Base-by-base conservation (phyloP, 2,329 filamentous ascomycete genomes). In the Dactylellina sp. region DNA sequence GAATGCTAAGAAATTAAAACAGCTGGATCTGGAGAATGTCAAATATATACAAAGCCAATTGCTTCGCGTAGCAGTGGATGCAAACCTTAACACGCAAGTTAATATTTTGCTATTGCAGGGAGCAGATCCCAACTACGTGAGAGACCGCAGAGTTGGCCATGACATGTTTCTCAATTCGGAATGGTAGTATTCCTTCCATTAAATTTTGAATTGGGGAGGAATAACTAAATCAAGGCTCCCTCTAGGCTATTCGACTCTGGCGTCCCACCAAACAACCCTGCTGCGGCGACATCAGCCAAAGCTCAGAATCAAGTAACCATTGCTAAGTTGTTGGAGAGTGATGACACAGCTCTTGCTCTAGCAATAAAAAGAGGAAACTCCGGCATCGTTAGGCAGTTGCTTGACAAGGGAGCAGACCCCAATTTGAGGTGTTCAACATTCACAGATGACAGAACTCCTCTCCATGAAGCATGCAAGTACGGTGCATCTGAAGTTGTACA, bases 81-180 rank as follows among this genome's bases (percentile, higher is more conserved):
- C 66, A 20, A 37, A 22, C 37, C 37, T 64, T 28, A 2, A 53
- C 7, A 47, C 4, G 2, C 25, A 22, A n/a, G 59, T n/a, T 0
- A 20, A 47, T 28, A 12, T 16, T 11, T 37, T 71, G 1, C 25
- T 64, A 4, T 16, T 53, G 20, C 2, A 28, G 12, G 53, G 53
- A 20, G 66, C 66, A 1, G 60, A 64, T n/a, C 66, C 66, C 3
- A 64, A 71, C 22, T 47, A 64, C 24, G 49, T 47, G 40, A 40
- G 46, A 16, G 39, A 63, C 5, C 20, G 16, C 7, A 3, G 35
- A 28, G 37, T 35, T 35, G 4, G 3, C 1, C 3, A 63, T 25
- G 20, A 50, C 2, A 44, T 32, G 12, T 70, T 24, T 50, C 25
- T 37, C 12, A 40, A 53, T 39, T 39, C 24, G 7, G 22, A 18